Base-by-base conservation (phyloP, 2,329 filamentous ascomycete species). In the Xylariaceae sp. region DNA sequence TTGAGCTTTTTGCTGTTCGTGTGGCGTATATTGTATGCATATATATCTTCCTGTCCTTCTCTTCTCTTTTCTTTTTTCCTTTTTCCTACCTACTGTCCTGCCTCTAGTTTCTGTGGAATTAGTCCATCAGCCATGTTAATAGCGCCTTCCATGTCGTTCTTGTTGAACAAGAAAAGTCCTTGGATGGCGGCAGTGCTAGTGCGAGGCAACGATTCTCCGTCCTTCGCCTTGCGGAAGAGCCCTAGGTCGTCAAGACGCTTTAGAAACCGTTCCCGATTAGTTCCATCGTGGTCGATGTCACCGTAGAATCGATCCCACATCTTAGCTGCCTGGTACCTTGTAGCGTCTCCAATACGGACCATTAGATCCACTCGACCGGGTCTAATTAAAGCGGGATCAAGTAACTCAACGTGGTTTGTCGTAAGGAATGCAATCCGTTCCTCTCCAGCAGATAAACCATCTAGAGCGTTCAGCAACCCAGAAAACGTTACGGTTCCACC, bases 271-370 rank as follows among this genome's bases (percentile, higher is more conserved):
- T 82, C 75, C 66, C 86, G 86, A 19, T 86, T 83, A 5, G 75
- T 73, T 16, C 87, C 86, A 52, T 86, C 81, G 0, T 67, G 63
- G 68, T 96, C 93, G 20, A 91, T 78, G 32, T 96, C 90, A 3
- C 89, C 89, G 69, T 98, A 99, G 77, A 98, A 99, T 19, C 95
- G 86, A 72, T 96, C 89, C 92, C 93, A 99, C 76, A 99, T 89
- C 73, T 89, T 81, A 14, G 79, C 84, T 18, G 96, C 93, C 74
- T 98, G 95, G 71, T 90, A 89, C 56, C 86, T 81, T 2, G 90
- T 93, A 29, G 93, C 92, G 73, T 96, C 90, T 40, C 93, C 93
- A 47, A 99, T 88, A 52, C 91, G 85, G 2, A 96, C 84, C 64
- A 91, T 95, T 88, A 98, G 89, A 73, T 99, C 95, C 0, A 99